phyloP scores from a whole-genome alignment of 2,329 filamentous ascomycete genomes.

The Ophiocordyceps camponoti-floridani region DNA sequence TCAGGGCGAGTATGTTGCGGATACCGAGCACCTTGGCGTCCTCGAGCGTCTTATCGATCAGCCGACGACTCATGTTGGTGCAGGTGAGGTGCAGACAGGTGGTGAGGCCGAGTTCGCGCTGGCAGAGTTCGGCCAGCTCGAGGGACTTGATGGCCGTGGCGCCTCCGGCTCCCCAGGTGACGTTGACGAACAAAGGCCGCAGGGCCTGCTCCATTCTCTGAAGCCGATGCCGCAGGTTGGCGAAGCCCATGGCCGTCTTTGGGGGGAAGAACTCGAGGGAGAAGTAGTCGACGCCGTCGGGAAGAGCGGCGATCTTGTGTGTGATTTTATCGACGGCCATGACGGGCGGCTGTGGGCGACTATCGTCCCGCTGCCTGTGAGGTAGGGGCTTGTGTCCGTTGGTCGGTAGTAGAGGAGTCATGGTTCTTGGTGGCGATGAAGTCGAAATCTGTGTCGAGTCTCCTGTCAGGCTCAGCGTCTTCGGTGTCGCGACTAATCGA shows the following conservation, averaged over 20 bases:
- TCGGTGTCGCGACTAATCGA: background rate
- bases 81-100: conserved; percentile 94
- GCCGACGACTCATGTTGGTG: conserved; percentile 81
- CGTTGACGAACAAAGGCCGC: conserved; percentile 84
- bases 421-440: too few relatives aligned
- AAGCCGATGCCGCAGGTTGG: conserved; percentile 81
- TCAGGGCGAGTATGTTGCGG: conserved; percentile 78
- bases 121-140: conserved; percentile 87
- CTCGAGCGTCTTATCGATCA: conserved; percentile 79
- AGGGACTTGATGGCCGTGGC: conserved; percentile 82
- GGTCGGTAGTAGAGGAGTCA: background rate
- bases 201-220: conserved; percentile 89
- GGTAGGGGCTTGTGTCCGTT: background rate
- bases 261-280: conserved; percentile 99
- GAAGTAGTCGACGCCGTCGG: conserved; percentile 68
- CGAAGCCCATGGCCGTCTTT: conserved; percentile 89
- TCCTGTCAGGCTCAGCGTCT: too few relatives aligned
- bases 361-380: background rate
- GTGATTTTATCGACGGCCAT: conserved; percentile 67
- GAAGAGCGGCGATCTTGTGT: conserved; percentile 83
- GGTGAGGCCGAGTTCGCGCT: conserved; percentile 77
- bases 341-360: background rate
- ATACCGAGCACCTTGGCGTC: conserved; percentile 83
- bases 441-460: too few relatives aligned
- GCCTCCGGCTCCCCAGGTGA: conserved; percentile 94